Evolutionary conservation across 2,329 filamentous ascomycete species (phyloP).

Genomic region (Scytalidium sp.): DNA sequence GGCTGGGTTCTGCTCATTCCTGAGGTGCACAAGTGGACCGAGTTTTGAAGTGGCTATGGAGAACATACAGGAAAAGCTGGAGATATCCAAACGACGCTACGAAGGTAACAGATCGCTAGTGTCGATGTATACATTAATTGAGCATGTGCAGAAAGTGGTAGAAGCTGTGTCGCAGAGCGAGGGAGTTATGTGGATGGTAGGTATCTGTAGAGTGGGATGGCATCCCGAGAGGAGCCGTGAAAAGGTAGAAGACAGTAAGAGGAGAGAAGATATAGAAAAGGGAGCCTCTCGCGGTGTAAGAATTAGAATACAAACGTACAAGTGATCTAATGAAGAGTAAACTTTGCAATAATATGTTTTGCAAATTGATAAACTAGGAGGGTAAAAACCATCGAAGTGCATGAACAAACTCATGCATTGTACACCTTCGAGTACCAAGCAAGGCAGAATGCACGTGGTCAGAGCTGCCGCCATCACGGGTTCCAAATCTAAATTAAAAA

Average conservation of each 20-base stretch:
- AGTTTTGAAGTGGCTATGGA: not conserved
- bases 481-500: too few species aligned
- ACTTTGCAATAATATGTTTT: too few species aligned
- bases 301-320: not conserved
- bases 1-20: not conserved
- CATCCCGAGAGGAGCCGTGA: slow-evolving; percentile 6
- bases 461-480: too few species aligned
- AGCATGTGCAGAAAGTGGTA: not conserved
- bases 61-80: not conserved
- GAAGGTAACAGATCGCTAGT: not conserved
- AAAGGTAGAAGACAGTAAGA: not conserved
- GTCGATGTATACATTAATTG: not conserved
- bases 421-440: too few species aligned
- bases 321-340: too few species aligned
- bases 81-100: not conserved
- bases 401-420: too few species aligned
- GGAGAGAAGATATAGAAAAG: not conserved
- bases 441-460: too few species aligned
- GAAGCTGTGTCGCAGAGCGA: not conserved
- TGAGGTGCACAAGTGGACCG: not conserved
- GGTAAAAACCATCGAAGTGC: too few species aligned
- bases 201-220: slow-evolving; percentile 8
- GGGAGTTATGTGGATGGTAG: not conserved
- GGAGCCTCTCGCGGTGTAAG: not conserved
- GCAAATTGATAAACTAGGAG: too few species aligned